phyloP scores from a whole-genome alignment of 441 rosid genomes.

The Populus tomentosa region DNA sequence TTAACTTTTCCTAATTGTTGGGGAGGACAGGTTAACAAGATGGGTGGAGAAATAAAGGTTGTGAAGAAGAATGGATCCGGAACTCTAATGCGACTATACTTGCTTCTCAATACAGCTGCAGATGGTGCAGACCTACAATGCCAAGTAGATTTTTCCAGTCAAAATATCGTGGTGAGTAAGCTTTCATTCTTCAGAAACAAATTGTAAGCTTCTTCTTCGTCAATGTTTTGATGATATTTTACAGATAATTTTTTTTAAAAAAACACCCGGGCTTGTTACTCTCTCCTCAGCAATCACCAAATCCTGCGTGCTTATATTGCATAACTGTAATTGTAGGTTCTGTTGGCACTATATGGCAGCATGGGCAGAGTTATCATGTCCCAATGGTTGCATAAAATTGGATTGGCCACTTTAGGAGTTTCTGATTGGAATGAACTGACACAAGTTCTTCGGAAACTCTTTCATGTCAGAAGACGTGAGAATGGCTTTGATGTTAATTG shows the following conservation, averaged over 20 bases:
- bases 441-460: constrained; percentile 62
- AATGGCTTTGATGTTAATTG: constrained; percentile 35
- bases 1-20: constrained; percentile 3
- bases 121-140: constrained; percentile 44
- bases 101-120: constrained; percentile 49
- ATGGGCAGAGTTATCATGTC: constrained; percentile 61
- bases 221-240: neutral
- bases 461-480: constrained; percentile 32
- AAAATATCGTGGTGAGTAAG: constrained; percentile 54
- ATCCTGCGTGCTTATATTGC: neutral
- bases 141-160: constrained; percentile 48
- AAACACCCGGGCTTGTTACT: neutral
- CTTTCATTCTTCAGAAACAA: neutral
- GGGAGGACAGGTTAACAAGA: constrained; percentile 68
- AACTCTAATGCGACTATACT: constrained; percentile 72
- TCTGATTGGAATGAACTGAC: constrained; percentile 87
- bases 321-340: constrained; percentile 43
- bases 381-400: constrained; percentile 64
- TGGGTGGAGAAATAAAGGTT: constrained; percentile 98
- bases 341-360: constrained; percentile 70
- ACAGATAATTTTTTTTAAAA: neutral
- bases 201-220: neutral
- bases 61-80: constrained; percentile 75
- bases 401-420: constrained; percentile 59
- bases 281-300: neutral